phyloP scores from a whole-genome alignment of 2,329 filamentous ascomycete species.

The Nigrospora osmanthi region DNA sequence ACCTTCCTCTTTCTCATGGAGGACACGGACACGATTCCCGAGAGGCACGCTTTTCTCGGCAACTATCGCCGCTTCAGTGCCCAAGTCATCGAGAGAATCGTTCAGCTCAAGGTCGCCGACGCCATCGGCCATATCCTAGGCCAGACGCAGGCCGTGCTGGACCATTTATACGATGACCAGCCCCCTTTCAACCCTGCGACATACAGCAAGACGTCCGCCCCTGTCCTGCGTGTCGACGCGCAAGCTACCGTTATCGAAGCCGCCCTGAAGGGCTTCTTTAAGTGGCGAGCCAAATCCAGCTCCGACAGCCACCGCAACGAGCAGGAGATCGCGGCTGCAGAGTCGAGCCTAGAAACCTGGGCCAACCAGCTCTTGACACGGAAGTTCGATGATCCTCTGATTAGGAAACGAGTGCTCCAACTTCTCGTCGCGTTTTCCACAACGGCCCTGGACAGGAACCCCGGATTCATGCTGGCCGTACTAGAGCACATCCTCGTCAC shows the following conservation, averaged over 20 bases:
- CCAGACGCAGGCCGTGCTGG: constrained; percentile 66
- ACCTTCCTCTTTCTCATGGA: constrained; percentile 79
- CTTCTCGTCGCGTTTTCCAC: constrained; percentile 80
- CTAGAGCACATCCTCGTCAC: constrained; percentile 86
- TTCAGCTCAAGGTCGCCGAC: constrained; percentile 72
- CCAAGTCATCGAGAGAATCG: constrained; percentile 80
- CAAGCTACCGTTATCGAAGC: constrained; percentile 87
- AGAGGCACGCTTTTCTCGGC: constrained; percentile 88
- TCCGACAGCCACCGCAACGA: constrained; percentile 16
- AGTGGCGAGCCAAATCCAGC: constrained; percentile 48
- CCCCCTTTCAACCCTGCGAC: constrained; percentile 56
- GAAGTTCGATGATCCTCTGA: constrained; percentile 73
- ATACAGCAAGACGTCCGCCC: constrained; percentile 62
- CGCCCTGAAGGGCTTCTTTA: constrained; percentile 79
- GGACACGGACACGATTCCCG: constrained; percentile 90
- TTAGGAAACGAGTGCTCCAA: constrained; percentile 74
- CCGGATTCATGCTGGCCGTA: constrained; percentile 78
- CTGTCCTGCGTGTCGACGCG: constrained; percentile 75
- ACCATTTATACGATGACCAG: constrained; percentile 66
- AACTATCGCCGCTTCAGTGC: constrained; percentile 92
- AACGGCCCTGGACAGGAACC: constrained; percentile 67
- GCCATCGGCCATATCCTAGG: constrained; percentile 82
- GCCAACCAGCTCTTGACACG: constrained; percentile 63
- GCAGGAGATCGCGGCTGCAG: constrained; percentile 49
- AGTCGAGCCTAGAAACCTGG: constrained; percentile 62